These are phyloP conservation scores for Plasmodium inui DNA, from an alignment of 169 alveolate species.

Conservation along the genomic window DNA sequence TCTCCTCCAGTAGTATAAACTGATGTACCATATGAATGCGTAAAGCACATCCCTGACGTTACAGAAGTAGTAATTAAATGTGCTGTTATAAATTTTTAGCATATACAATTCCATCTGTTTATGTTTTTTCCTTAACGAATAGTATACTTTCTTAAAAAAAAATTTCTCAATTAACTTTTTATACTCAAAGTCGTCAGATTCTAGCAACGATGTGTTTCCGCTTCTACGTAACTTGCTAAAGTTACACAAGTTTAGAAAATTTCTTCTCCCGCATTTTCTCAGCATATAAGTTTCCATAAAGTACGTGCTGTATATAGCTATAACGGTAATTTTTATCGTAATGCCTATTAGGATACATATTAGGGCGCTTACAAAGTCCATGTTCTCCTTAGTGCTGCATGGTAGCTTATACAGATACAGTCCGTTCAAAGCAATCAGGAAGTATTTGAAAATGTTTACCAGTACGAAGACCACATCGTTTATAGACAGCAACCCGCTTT, in stretches of 20 bases:
- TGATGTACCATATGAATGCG: constrained; percentile 56
- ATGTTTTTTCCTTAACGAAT: constrained; percentile 56
- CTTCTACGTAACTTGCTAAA: background rate
- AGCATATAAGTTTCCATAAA: constrained; percentile 31
- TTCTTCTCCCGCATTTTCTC: constrained; percentile 11
- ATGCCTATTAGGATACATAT: constrained; percentile 38
- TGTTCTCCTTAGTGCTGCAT: constrained; percentile 5
- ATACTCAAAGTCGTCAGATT: constrained; percentile 70
- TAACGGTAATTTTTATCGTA: constrained; percentile 28
- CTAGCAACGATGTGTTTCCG: constrained; percentile 1
- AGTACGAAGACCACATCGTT: constrained; percentile 48
- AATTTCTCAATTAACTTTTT: constrained; percentile 60
- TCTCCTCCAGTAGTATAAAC: constrained; percentile 72
- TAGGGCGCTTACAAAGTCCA: background rate
- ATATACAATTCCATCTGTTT: constrained; percentile 40
- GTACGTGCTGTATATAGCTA: constrained; percentile 32
- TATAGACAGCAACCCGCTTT: constrained; percentile 46
- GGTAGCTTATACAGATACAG: constrained; percentile 17
- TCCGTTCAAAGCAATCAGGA: constrained; percentile 50
- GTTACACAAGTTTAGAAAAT: constrained; percentile 5
- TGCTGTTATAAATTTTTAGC: constrained; percentile 67
- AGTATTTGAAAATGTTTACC: constrained; percentile 42
- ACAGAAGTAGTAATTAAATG: constrained; percentile 53
- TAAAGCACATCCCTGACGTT: constrained; percentile 43
- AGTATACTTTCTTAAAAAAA: constrained; percentile 52